Evolutionary conservation across 495 filamentous ascomycete genomes (phyloP), one percentile per base, ranked within the genome.

Genomic region (Talaromyces adpressus): DNA sequence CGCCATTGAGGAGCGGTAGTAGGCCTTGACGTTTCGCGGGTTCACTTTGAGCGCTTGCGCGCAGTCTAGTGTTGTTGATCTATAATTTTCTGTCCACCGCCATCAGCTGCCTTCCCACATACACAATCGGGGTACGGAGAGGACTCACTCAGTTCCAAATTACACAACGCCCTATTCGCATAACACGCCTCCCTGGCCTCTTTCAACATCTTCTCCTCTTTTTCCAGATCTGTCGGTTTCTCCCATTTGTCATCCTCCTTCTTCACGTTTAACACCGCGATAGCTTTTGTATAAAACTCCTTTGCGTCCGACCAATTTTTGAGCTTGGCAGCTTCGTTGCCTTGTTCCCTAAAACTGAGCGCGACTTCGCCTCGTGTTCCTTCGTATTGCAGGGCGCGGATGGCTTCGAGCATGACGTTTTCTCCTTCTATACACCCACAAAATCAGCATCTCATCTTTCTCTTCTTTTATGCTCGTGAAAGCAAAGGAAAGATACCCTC

Each of bases 311-410:
- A 78, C 87, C 89, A 98, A 54, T 83, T 78, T 73, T 87, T 88
- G 63, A 77, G 81, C 63, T 81, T 80, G 66, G 92, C 95, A 63
- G 84, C 85, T 63, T 97, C 94, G 71, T 98, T 98, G 16, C 95
- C 93, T 63, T 90, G 89, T 71, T 92, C 87, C 68, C 91, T 88
- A 77, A 92, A 97, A 65, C 87, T 87, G 49, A 80, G 72, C 12
- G 85, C 88, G 45, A 93, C 86, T 71, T 98, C 95, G 12, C 84
- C 81, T 9, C 90, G 85, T 0, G 91, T 92, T 51, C 94, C 95
- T 72, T 98, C 94, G 68, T 96, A 97, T 34, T 91, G 90, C 12
- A 98, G 77, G 2, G 95, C 95, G 65, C 88, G 87, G 34, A 98
- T 75, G 0, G 95, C 94, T 68, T 96, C 91, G 7, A 97, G 79